Base-by-base conservation (phyloP, 2,329 filamentous ascomycete species). In the Penicillium sp. region DNA sequence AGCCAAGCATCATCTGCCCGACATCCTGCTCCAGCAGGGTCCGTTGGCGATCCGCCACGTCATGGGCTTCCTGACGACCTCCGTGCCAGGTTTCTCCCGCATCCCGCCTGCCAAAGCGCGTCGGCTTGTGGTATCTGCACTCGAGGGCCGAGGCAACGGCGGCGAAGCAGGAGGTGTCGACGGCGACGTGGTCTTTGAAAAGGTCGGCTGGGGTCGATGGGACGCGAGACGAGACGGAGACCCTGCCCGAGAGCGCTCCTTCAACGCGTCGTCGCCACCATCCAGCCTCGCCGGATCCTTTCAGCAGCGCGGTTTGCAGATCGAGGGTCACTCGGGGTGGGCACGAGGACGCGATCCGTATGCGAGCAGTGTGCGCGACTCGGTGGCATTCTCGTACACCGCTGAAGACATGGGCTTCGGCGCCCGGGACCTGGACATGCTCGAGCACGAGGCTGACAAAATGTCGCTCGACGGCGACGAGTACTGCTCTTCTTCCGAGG, bases 151-250 rank as follows among this genome's bases (percentile, higher is more conserved):
- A 63, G 78, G 78, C n/a, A 79, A 76, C 43, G 81, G 79, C 50
- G 80, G 79, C 44, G 73, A 74, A 51, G 75, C 76, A 42, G 77
- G 75, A 57, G 82, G 82, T 58, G 73, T 75, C 50, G 81, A 85
- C 59, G 80, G 81, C 53, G 84, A 85, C 45, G 70, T 77, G 53
- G 60, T 77, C 49, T 97, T 95, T 69, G 89, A 95, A 72, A 97
- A 97, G 79, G 90, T 96, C 53, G 93, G 93, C 67, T 97, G 93
- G 93, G 94, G 94, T 54, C 85, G 91, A 61, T 99, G 93, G 93
- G 89, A 95, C 72, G 94, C 92, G 56, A 85, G 85, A 68, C 81
- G 84, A 69, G 85, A 85, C 64, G 89, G 86, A 49, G 83, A 89
- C 56, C 76, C 81, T 41, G 56, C 66, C 49, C 64, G 63, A 29